Conservation (phyloP, 1,284 basidiomycete genomes). For the Ganoderma resinaceum region DNA sequence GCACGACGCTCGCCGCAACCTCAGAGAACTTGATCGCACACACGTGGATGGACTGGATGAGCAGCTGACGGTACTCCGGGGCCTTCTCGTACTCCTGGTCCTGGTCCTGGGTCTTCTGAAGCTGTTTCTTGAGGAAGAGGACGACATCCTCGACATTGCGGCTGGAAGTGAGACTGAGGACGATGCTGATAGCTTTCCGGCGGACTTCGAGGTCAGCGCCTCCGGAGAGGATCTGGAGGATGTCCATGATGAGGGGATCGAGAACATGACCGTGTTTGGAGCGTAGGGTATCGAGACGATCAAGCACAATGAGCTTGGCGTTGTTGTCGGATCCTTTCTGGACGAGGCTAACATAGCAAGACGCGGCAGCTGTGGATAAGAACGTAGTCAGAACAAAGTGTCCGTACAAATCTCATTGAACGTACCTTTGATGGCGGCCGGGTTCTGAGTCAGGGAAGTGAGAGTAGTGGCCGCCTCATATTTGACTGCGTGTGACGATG, state of each 20-base stretch:
- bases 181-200: slow-evolving; percentile 90
- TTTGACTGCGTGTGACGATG: slow-evolving; percentile 93
- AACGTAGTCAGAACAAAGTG: slow-evolving; percentile 10
- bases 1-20: slow-evolving; percentile 95
- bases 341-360: slow-evolving; percentile 89
- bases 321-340: slow-evolving; percentile 99
- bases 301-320: slow-evolving; percentile 97
- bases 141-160: slow-evolving; percentile 99
- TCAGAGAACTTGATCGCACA: slow-evolving; percentile 99
- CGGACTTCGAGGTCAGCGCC: slow-evolving; percentile 98
- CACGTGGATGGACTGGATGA: slow-evolving; percentile 98
- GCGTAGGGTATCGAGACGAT: slow-evolving; percentile 87
- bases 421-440: slow-evolving; percentile 92
- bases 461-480: slow-evolving; percentile 98
- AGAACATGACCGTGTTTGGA: slow-evolving; percentile 92
- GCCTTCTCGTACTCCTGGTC: slow-evolving; percentile 88
- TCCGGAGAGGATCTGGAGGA: slow-evolving; percentile 86
- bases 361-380: slow-evolving; percentile 78
- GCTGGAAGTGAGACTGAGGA: slow-evolving; percentile 93
- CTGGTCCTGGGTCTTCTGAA: slow-evolving; percentile 89
- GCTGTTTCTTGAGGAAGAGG: slow-evolving; percentile 96
- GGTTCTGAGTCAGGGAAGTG: slow-evolving; percentile 94
- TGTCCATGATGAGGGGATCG: slow-evolving; percentile 95
- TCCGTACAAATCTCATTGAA: neutral
- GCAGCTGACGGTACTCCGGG: slow-evolving; percentile 93